Evolutionary conservation across 1,284 basidiomycete genomes (phyloP).

Genomic region (Puccinia novopanici): DNA sequence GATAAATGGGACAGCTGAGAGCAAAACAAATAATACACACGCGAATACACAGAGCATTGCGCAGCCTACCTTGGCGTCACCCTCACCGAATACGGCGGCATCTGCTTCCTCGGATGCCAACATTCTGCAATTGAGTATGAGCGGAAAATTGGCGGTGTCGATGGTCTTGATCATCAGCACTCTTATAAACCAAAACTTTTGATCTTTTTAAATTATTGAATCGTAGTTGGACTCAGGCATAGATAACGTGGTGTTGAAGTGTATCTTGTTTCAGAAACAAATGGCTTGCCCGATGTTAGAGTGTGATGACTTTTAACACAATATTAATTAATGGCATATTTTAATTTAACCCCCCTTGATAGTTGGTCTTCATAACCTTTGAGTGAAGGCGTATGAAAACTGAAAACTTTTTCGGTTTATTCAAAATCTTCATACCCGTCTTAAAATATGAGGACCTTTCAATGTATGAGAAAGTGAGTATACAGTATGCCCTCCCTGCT

Average conservation of each 20-base stretch:
- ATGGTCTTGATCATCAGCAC: neutral
- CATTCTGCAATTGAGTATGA: neutral
- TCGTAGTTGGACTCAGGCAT: neutral
- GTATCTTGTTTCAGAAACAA: no score
- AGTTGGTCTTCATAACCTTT: no score
- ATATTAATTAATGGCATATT: no score
- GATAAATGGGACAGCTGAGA: slow-evolving; percentile 38
- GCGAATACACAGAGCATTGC: slow-evolving; percentile 19
- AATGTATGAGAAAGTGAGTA: no score
- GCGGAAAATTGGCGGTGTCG: neutral
- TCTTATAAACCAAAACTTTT: neutral
- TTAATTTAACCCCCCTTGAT: no score
- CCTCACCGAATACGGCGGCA: slow-evolving; percentile 7
- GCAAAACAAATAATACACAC: slow-evolving; percentile 2
- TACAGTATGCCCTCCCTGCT: no score
- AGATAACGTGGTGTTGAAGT: neutral
- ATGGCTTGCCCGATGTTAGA: no score
- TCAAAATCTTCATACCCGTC: no score
- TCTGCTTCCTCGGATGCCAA: slow-evolving; percentile 34
- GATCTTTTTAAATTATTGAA: neutral
- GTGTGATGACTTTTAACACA: no score
- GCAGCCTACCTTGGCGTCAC: slow-evolving; percentile 13
- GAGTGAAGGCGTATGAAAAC: no score
- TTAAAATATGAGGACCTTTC: no score
- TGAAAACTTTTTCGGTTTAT: no score